These are phyloP conservation scores for Caloboletus firmus DNA, from an alignment of 1,284 basidiomycete genomes.

Conservation along the genomic window DNA sequence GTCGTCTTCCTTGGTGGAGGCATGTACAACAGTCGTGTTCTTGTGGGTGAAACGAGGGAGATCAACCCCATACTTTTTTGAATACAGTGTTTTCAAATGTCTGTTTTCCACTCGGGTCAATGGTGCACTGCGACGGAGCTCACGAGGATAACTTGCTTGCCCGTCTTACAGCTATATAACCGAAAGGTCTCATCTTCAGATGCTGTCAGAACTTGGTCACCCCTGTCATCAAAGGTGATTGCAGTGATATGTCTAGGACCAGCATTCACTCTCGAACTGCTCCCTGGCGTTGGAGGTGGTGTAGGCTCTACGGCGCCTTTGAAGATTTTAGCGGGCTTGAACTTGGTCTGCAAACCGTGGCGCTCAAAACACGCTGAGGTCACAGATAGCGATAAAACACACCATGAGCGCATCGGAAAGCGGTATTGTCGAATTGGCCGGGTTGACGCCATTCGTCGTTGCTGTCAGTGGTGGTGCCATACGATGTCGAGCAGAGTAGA, in stretches of 20 bases:
- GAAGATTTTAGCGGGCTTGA: slow-evolving; percentile 91
- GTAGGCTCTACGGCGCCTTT: slow-evolving; percentile 69
- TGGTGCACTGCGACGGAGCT: slow-evolving; percentile 26
- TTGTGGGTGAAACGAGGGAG: slow-evolving; percentile 94
- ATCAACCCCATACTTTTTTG: slow-evolving; percentile 96
- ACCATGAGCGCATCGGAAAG: slow-evolving; percentile 52
- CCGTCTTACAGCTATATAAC: slow-evolving; percentile 84
- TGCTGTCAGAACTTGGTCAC: slow-evolving; percentile 83
- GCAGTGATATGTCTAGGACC: slow-evolving; percentile 79
- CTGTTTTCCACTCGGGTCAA: slow-evolving; percentile 39
- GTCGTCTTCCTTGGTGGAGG: slow-evolving; percentile 95
- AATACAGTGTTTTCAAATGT: slow-evolving; percentile 76
- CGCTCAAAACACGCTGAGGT: neutral
- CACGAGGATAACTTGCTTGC: slow-evolving; percentile 73
- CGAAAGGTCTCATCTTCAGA: slow-evolving; percentile 94
- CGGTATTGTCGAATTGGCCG: slow-evolving; percentile 35
- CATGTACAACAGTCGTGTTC: slow-evolving; percentile 80
- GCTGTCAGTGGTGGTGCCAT: slow-evolving; percentile 35
- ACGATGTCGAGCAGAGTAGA: slow-evolving; percentile 1
- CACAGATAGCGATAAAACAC: slow-evolving; percentile 7
- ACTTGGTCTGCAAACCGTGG: slow-evolving; percentile 49
- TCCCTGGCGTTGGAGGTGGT: slow-evolving; percentile 50
- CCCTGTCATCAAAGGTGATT: slow-evolving; percentile 88
- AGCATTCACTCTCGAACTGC: slow-evolving; percentile 40
- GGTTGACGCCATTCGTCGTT: slow-evolving; percentile 37